A percentile compares a stretch with the other conserved stretches of the same genome.
phyloP scores from a whole-genome alignment of 2,329 filamentous ascomycete species.

The Pseudogymnoascus sp. region DNA sequence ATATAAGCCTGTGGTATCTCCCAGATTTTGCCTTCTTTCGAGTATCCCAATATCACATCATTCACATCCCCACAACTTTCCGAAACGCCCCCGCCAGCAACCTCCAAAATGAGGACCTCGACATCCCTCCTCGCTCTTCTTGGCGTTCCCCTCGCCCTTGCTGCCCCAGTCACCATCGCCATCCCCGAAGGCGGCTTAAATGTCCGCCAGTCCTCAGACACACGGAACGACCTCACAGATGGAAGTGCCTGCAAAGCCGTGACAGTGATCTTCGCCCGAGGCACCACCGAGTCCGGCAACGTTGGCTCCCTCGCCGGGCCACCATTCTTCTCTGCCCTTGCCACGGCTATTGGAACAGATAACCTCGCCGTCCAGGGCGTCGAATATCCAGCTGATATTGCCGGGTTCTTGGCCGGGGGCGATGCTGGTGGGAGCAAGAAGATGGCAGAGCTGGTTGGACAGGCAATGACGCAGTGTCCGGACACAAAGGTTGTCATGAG shows the following conservation, averaged over 20 bases:
- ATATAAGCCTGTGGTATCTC: background rate
- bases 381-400: slow-evolving; percentile 40
- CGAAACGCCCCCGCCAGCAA: background rate
- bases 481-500: slow-evolving; percentile 21
- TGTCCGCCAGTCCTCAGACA: slow-evolving; percentile 1
- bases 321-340: slow-evolving; percentile 41
- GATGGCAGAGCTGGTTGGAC: slow-evolving; percentile 28
- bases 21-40: background rate
- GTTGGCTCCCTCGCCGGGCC: slow-evolving; percentile 44
- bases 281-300: slow-evolving; percentile 45
- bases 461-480: slow-evolving; percentile 18
- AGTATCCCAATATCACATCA: background rate
- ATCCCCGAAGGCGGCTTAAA: background rate
- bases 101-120: slow-evolving; percentile 1
- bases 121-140: background rate
- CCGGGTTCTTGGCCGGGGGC: slow-evolving; percentile 40
- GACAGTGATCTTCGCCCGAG: slow-evolving; percentile 50
- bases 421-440: slow-evolving; percentile 36
- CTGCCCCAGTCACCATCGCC: background rate
- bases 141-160: background rate
- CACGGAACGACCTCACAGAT: slow-evolving; percentile 20
- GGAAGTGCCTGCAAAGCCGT: slow-evolving; percentile 36
- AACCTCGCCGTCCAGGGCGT: slow-evolving; percentile 47
- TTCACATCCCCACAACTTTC: background rate
- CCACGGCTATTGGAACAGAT: slow-evolving; percentile 32